Conservation (phyloP, 2,329 filamentous ascomycete species). For the Verticillium isaacii region DNA sequence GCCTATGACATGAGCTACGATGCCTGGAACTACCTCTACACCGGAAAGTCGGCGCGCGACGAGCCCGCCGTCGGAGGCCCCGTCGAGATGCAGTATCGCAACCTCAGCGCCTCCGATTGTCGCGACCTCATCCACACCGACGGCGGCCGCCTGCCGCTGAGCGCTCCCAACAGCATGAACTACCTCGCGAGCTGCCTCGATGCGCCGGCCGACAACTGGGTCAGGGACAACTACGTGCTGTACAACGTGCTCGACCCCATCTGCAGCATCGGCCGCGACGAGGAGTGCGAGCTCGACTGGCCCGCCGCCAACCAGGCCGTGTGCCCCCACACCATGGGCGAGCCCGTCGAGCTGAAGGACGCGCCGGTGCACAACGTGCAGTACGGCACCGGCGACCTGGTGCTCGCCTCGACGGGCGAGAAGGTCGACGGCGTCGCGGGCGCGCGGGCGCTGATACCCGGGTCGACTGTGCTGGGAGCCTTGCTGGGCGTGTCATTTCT, state of each 20-base stretch:
- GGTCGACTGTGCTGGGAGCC: neutral
- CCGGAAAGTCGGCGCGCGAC: slow-evolving; percentile 37
- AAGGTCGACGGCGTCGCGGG: neutral
- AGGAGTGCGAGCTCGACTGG: slow-evolving; percentile 39
- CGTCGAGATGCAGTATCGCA: slow-evolving; percentile 40
- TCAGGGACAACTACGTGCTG: slow-evolving; percentile 40
- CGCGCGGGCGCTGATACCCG: neutral
- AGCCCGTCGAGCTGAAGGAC: slow-evolving; percentile 25
- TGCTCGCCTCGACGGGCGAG: slow-evolving; percentile 24
- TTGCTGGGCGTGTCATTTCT: neutral
- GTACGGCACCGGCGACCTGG: slow-evolving; percentile 38
- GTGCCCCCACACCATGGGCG: slow-evolving; percentile 37
- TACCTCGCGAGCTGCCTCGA: slow-evolving; percentile 41
- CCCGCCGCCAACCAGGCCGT: slow-evolving; percentile 37
- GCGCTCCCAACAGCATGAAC: slow-evolving; percentile 49
- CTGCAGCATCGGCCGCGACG: slow-evolving; percentile 40
- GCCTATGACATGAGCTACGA: slow-evolving; percentile 48
- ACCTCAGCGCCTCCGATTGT: slow-evolving; percentile 41
- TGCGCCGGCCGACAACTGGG: slow-evolving; percentile 35
- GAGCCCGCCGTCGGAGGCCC: slow-evolving; percentile 42
- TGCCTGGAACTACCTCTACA: slow-evolving; percentile 46
- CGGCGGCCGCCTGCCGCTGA: slow-evolving; percentile 31
- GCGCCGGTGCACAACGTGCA: slow-evolving; percentile 41
- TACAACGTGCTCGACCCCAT: slow-evolving; percentile 47
- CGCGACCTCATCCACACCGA: slow-evolving; percentile 40